A percentile compares a stretch with the other conserved stretches of the same genome.
phyloP scores from a whole-genome alignment of 2,329 filamentous ascomycete genomes.

The Ophiostoma ulmi region DNA sequence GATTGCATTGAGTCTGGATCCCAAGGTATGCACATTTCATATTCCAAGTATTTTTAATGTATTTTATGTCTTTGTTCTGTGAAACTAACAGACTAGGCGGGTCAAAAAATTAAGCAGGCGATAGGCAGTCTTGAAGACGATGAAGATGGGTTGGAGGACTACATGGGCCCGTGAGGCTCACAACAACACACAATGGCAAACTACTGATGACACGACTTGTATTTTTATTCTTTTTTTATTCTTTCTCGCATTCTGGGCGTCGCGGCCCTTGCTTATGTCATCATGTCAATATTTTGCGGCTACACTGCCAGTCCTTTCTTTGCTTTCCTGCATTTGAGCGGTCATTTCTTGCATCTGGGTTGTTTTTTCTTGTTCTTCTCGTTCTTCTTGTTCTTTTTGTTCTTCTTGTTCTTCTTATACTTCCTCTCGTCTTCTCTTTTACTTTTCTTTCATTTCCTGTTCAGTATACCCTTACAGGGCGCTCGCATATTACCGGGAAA shows the following conservation, averaged over 20 bases:
- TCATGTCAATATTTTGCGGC: background rate
- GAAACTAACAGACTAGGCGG: slow-evolving; percentile 56
- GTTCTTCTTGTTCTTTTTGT: background rate
- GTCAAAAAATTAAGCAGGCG: slow-evolving; percentile 89
- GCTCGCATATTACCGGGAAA: background rate
- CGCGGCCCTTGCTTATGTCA: background rate
- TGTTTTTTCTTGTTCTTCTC: slow-evolving; percentile 4
- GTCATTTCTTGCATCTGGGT: slow-evolving; percentile 10
- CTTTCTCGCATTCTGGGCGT: background rate
- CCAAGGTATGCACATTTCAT: slow-evolving; percentile 61
- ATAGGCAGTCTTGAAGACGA: slow-evolving; percentile 88
- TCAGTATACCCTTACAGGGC: background rate
- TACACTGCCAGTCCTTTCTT: background rate
- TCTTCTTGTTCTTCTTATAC: background rate
- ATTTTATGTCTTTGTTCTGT: background rate
- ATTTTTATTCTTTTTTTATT: background rate
- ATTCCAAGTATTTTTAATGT: background rate
- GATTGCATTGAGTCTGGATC: slow-evolving; percentile 89
- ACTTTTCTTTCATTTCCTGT: background rate
- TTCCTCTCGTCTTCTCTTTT: background rate
- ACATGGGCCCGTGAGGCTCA: slow-evolving; percentile 51
- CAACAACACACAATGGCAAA: slow-evolving; percentile 5
- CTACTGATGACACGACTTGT: slow-evolving; percentile 10
- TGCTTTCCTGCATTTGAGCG: background rate
- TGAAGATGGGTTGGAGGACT: slow-evolving; percentile 65